Base-by-base conservation (phyloP, 192 early-diverging fungal genomes). In the Umbelopsis vinacea region DNA sequence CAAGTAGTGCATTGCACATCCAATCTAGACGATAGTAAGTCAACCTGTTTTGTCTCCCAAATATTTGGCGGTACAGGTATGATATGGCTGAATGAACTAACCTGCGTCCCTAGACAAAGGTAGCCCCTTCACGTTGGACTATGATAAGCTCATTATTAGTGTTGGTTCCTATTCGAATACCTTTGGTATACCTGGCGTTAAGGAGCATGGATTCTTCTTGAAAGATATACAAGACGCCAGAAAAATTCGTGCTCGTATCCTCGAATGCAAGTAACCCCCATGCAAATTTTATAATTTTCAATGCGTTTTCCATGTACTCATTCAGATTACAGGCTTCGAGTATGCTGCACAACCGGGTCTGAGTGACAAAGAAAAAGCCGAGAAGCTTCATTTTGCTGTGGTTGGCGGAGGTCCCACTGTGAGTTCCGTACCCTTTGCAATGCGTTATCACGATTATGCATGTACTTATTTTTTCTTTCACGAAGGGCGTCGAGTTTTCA, bases 341-440 rank as follows among this genome's bases (percentile, higher is more conserved):
- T 79, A 84, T 22, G 95, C 95, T 8, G 83, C 86, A 48, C 90
- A 94, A 55, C 89, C 87, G 66, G 82, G 83, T 14, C 69, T 89
- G 9, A 85, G 88, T 0, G 82, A 86, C 4, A 80, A 90, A 57
- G 88, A 94, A 76, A 83, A 86, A 72, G 79, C 84, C 24, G 81
- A 85, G 5, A 70, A 91, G 53, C 71, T 97, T 55, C 93, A 95
- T 72, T 93, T 97, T 76, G 93, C 89, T 6, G 89, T 95, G 4
- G 92, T 95, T 6, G 95, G 95, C 11, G 95, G 94, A 46, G 95
- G 95, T 2, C 94, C 95, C 7, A 96, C 95, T 1, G 90, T 87
- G 69, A 35, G 67, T 60, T 52, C 22, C 14, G 1, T 15, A 7
- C 26, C 14, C 23, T 17, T 48, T 6, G n/a, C 12, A 15, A 53